These are phyloP conservation scores for Prorocentrum cordatum DNA, from an alignment of 169 alveolate species.

Conservation along the genomic window DNA sequence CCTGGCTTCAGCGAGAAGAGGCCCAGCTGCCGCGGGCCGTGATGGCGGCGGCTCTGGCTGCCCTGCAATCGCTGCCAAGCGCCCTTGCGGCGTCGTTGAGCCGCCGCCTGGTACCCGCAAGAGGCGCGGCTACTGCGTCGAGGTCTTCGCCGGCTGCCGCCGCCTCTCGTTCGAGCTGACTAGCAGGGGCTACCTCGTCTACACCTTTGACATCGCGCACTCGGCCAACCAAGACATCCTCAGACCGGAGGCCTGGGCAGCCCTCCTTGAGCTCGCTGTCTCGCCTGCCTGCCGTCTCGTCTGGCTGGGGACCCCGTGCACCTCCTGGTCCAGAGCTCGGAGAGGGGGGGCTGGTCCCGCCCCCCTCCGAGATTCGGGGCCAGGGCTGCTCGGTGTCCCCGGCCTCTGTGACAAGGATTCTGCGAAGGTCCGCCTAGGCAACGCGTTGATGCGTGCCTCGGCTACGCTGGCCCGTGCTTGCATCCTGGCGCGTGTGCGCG, in stretches of 20 bases:
- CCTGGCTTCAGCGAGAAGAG: not conserved
- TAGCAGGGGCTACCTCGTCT: not conserved
- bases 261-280: too few relatives aligned
- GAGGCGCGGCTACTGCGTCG: not conserved
- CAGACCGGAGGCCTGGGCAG: too few relatives aligned
- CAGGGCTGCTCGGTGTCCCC: not conserved
- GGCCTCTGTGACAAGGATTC: not conserved
- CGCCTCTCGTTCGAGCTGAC: not conserved
- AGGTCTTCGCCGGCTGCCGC: not conserved
- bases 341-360: not conserved
- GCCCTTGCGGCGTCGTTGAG: not conserved
- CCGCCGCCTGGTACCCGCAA: not conserved
- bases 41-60: not conserved
- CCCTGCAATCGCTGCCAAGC: too few relatives aligned
- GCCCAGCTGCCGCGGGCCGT: not conserved
- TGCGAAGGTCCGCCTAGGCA: not conserved
- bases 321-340: not conserved
- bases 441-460: not conserved
- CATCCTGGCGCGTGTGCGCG: rapidly evolving
- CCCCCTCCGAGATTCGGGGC: not conserved
- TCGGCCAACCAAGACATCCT: too few relatives aligned
- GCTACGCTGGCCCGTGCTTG: not conserved
- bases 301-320: too few relatives aligned
- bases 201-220: too few relatives aligned
- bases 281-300: too few relatives aligned